Evolutionary conservation across 2,329 filamentous ascomycete species (phyloP).

Genomic region (Metarhizium album): DNA sequence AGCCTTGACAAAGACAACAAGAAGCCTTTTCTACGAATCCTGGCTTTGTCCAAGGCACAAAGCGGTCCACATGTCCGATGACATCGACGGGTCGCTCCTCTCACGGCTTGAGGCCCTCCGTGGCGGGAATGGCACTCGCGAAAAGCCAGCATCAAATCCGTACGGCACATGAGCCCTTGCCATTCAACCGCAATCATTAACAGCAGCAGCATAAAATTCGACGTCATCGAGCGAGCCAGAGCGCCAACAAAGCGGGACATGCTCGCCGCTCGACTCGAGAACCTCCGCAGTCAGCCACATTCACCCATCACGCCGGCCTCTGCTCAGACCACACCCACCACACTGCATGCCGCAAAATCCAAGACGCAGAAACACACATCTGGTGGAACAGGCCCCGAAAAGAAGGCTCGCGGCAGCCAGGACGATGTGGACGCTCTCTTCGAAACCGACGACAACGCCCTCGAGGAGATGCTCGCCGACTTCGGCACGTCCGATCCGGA

Average conservation of each 20-base stretch:
- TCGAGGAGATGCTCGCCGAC: constrained; percentile 40
- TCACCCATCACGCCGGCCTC: constrained; percentile 11
- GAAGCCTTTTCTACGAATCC: not conserved
- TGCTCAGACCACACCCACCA: not conserved
- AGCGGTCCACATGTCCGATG: constrained; percentile 19
- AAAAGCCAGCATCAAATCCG: constrained; percentile 1
- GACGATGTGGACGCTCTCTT: constrained; percentile 29
- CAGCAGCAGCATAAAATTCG: constrained; percentile 16
- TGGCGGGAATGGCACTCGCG: constrained; percentile 23
- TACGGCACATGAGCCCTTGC: not conserved
- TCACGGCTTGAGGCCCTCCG: constrained; percentile 43
- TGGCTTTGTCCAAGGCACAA: not conserved
- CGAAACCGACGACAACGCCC: constrained; percentile 38
- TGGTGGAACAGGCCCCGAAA: not conserved
- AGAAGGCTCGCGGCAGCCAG: constrained; percentile 6
- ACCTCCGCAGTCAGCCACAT: constrained; percentile 32
- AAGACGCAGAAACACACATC: not conserved
- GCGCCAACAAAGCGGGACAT: constrained; percentile 38
- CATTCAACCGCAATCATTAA: constrained; percentile 9
- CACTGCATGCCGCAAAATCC: not conserved
- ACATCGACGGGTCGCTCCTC: constrained; percentile 36
- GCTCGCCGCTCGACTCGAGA: constrained; percentile 40
- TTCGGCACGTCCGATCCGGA: constrained; percentile 17
- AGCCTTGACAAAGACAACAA: too few species aligned
- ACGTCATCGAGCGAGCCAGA: constrained; percentile 31